Evolutionary conservation across 2,329 filamentous ascomycete species (phyloP), one percentile per base, ranked within the genome.

Genomic region (Microdochium trichocladiopsis): DNA sequence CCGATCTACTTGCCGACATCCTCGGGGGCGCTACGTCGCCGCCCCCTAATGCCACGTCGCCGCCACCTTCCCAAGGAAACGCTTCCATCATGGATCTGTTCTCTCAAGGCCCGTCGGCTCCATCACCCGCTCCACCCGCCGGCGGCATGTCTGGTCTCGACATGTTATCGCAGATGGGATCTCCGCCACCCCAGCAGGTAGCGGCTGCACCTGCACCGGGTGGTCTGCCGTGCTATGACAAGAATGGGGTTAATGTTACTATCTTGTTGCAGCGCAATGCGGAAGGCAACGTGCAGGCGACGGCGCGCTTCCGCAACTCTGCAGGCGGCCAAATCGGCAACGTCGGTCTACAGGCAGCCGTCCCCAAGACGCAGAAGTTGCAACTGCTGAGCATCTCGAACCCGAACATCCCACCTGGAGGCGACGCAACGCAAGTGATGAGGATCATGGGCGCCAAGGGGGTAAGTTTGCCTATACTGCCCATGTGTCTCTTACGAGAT

Each of bases 321-420:
- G 87, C 85, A 14, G 77, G 78, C 25, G 78, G 77, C 14, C 72
- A 75, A 14, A 76, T 97, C 49, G 84, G 84, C 16, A 82, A 80
- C 47, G 88, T 97, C 25, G 90, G 89, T 24, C 69, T 99, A 58
- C 94, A 99, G 69, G 94, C 93, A 45, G 94, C 94, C 1, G 94
- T 99, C 51, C 94, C 94, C 9, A 99, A 97, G 72, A 90, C 88
- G 47, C 94, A 99, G 72, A 96, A 94, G 68, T 72, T 99, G 62
- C 91, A 96, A 66, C 74, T 99, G 58, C 87, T 95, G 67, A 90
- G 87, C 53, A 96, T 99, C 59, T 95, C 90, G 59, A 89, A 83
- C 58, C 74, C 85, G 4, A 89, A 95, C 28, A 67, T 99, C 45
- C 82, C 76, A 12, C 83, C 85, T 6, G 90, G 90, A 14, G 82